phyloP scores from a whole-genome alignment of 306 rosid genomes.

The Quercus berberidifolia region DNA sequence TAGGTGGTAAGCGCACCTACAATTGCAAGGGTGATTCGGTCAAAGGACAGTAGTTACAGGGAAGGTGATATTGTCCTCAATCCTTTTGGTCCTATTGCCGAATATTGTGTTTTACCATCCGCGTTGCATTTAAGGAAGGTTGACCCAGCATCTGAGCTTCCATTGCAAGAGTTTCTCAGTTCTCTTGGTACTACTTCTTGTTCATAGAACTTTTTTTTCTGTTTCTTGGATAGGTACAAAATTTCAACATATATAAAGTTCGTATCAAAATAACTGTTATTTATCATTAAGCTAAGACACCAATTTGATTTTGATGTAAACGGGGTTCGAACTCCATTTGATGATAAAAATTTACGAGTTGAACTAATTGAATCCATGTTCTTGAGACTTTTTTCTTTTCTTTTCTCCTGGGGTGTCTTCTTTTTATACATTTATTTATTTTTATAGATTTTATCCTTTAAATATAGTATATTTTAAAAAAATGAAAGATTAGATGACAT shows the following conservation, averaged over 20 bases:
- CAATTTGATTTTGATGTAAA: no score
- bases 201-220: not conserved
- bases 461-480: not conserved
- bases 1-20: conserved; percentile 39
- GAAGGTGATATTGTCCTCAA: conserved; percentile 41
- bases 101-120: conserved; percentile 34
- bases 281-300: no score
- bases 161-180: conserved; percentile 48
- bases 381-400: no score
- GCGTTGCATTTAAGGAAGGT: conserved; percentile 15
- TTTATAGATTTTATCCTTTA: not conserved
- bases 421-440: not conserved
- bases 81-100: conserved; percentile 32
- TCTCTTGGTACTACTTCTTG: conserved; percentile 25
- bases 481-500: not conserved
- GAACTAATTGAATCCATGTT: no score
- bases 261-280: no score
- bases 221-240: not conserved
- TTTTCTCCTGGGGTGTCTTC: no score
- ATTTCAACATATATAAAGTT: no score
- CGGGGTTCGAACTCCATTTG: no score
- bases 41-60: conserved; percentile 31
- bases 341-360: no score
- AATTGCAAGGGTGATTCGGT: conserved; percentile 37
- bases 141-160: conserved; percentile 34